These are phyloP conservation scores for Metarhizium anisopliae DNA, from an alignment of 2,329 filamentous ascomycete species.

Conservation along the genomic window DNA sequence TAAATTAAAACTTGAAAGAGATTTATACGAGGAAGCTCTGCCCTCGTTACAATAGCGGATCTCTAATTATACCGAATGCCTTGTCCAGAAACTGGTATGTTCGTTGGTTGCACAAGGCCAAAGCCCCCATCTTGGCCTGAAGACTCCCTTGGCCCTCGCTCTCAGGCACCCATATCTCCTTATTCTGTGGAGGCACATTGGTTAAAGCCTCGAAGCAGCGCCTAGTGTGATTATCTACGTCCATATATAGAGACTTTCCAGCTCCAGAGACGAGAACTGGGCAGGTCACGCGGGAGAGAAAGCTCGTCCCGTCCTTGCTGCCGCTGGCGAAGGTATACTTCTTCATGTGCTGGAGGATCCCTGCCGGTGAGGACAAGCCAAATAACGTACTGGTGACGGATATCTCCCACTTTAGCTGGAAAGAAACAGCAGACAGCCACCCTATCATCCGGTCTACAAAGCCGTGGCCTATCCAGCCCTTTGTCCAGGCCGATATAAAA, in stretches of 20 bases:
- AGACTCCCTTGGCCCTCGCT: conserved; percentile 6
- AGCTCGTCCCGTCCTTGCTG: conserved; percentile 5
- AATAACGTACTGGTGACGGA: conserved; percentile 10
- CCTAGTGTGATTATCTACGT: conserved; percentile 4
- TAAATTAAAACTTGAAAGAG: too few relatives aligned
- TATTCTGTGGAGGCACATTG: conserved; percentile 1
- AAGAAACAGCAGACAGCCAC: conserved; percentile 8
- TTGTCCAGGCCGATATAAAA: conserved; percentile 11
- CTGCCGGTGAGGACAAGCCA: conserved; percentile 12
- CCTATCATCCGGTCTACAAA: conserved; percentile 13
- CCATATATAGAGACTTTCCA: conserved; percentile 6
- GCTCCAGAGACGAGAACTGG: conserved; percentile 14
- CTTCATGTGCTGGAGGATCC: conserved; percentile 3
- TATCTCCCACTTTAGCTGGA: conserved; percentile 17
- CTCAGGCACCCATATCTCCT: conserved; percentile 8
- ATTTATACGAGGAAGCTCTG: too few relatives aligned
- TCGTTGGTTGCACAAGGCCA: conserved; percentile 5
- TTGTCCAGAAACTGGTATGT: conserved; percentile 6
- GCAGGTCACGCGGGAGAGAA: conserved; percentile 10
- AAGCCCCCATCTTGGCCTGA: conserved; percentile 10
- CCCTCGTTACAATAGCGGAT: too few relatives aligned
- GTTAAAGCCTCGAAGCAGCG: conserved; percentile 4
- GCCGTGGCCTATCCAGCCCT: conserved; percentile 9
- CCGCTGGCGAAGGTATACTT: background rate
- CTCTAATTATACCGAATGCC: background rate